phyloP scores from a whole-genome alignment of 495 filamentous ascomycete species.

The Trichoderma erinaceum region DNA sequence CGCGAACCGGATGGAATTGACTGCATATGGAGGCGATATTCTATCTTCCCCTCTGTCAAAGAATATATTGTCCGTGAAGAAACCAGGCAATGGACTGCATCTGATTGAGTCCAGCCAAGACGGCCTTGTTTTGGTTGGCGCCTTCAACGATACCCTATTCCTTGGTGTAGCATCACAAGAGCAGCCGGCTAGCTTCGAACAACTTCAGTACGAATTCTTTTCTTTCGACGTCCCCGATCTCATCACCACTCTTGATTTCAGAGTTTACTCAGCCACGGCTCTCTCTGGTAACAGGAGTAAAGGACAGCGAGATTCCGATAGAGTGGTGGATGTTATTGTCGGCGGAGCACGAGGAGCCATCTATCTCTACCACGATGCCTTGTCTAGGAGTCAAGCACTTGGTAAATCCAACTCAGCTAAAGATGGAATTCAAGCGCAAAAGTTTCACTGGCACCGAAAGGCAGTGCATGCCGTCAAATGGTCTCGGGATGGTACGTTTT shows the following conservation, averaged over 20 bases:
- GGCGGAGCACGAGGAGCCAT: slow-evolving; percentile 71
- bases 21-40: slow-evolving; percentile 25
- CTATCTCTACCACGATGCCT: slow-evolving; percentile 67
- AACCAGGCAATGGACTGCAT: slow-evolving; percentile 15
- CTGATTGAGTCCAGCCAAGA: slow-evolving; percentile 24
- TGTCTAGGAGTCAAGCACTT: slow-evolving; percentile 45
- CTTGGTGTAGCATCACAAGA: slow-evolving; percentile 30
- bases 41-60: slow-evolving; percentile 23
- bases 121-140: slow-evolving; percentile 32
- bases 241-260: slow-evolving; percentile 53
- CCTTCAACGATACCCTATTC: slow-evolving; percentile 33
- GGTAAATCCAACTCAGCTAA: slow-evolving; percentile 27
- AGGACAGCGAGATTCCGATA: slow-evolving; percentile 17
- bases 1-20: not conserved
- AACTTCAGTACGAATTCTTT: slow-evolving; percentile 43
- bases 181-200: slow-evolving; percentile 24
- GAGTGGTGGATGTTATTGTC: slow-evolving; percentile 60
- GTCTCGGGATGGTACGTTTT: slow-evolving; percentile 75
- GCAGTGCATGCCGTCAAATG: slow-evolving; percentile 75
- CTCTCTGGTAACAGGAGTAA: slow-evolving; percentile 27
- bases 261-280: slow-evolving; percentile 21
- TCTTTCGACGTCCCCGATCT: slow-evolving; percentile 46
- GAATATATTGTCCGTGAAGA: slow-evolving; percentile 22
- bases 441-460: slow-evolving; percentile 87
- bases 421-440: slow-evolving; percentile 40